Conservation (phyloP, 495 filamentous ascomycete species). For the Neurospora cerealis region DNA sequence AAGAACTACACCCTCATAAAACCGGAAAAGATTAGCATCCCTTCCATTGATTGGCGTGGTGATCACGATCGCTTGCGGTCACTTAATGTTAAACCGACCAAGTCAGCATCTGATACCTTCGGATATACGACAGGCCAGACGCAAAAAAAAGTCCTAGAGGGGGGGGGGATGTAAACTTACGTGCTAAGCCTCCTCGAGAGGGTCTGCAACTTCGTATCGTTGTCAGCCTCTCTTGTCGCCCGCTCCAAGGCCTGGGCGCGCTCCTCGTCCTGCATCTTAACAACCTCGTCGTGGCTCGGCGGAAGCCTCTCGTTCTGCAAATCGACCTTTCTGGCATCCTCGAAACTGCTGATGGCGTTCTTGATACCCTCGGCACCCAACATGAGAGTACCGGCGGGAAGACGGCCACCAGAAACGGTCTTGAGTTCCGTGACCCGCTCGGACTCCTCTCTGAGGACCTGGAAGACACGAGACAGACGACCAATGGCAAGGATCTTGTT, state of each 20-base stretch:
- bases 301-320: conserved; percentile 91
- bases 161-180: conserved; percentile 46
- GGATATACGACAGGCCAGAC: neutral
- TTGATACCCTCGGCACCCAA: conserved; percentile 97
- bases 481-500: conserved; percentile 99
- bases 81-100: neutral
- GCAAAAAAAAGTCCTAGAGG: neutral
- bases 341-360: conserved; percentile 94
- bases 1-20: neutral
- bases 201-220: conserved; percentile 73
- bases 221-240: conserved; percentile 77
- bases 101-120: neutral
- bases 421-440: conserved; percentile 96
- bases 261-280: conserved; percentile 66
- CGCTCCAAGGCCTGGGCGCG: conserved; percentile 73
- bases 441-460: conserved; percentile 93
- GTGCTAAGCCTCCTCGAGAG: conserved; percentile 91
- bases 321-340: conserved; percentile 97
- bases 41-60: neutral
- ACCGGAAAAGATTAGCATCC: neutral
- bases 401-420: conserved; percentile 84
- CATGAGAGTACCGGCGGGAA: conserved; percentile 95
- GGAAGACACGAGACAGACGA: conserved; percentile 93
- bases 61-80: conserved; percentile 19
- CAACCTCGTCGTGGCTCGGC: conserved; percentile 85